Percentiles rank a stretch among this genome's conserved stretches.
Evolutionary conservation across 176 grass and related monocot species (phyloP).

Genomic region (Pharus latifolius): DNA sequence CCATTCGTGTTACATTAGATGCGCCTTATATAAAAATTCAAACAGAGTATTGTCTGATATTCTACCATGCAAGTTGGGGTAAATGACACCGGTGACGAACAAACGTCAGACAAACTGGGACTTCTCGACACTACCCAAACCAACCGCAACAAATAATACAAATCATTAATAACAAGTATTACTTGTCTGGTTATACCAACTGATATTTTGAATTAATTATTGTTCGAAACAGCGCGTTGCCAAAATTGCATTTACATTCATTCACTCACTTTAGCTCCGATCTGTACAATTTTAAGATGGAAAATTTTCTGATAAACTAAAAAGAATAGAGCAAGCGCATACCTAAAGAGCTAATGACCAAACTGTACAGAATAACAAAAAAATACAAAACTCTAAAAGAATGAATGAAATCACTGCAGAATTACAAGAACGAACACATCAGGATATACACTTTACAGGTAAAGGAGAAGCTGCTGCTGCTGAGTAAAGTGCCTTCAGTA

Average conservation of each 20-base stretch:
- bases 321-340: conserved; percentile 7
- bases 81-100: too few relatives aligned
- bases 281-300: conserved; percentile 18
- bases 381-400: conserved; percentile 37
- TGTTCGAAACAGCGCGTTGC: background rate
- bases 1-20: too few relatives aligned
- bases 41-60: too few relatives aligned
- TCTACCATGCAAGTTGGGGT: too few relatives aligned
- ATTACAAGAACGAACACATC: conserved; percentile 34
- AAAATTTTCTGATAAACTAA: conserved; percentile 4
- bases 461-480: conserved; percentile 35
- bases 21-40: too few relatives aligned
- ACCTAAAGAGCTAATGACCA: conserved; percentile 18
- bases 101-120: too few relatives aligned
- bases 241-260: conserved; percentile 33
- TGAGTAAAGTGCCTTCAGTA: conserved; percentile 61
- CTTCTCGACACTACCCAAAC: too few relatives aligned
- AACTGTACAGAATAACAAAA: conserved; percentile 34
- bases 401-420: conserved; percentile 65
- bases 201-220: background rate
- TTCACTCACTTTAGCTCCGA: conserved; percentile 4
- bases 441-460: conserved; percentile 71
- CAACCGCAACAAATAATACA: too few relatives aligned
- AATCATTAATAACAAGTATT: too few relatives aligned
- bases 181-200: too few relatives aligned